Conservation (phyloP, 495 filamentous ascomycete genomes). For the Aspergillus taichungensis region DNA sequence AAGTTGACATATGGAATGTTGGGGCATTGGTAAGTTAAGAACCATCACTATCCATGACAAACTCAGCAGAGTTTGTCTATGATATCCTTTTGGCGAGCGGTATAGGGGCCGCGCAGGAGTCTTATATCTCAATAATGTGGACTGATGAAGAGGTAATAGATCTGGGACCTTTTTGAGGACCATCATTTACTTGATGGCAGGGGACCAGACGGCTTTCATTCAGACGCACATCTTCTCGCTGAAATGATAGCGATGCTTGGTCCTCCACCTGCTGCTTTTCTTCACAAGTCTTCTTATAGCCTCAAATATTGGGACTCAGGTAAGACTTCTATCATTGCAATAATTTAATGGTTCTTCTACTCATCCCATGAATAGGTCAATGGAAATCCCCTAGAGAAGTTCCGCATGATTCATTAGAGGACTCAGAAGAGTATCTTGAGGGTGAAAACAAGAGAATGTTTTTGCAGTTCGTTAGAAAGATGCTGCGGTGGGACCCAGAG, state of each 20-base stretch:
- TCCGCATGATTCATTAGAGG: conserved; percentile 10
- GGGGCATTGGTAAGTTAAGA: too few species aligned
- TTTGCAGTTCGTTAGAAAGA: conserved; percentile 23
- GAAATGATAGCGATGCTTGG: conserved; percentile 25
- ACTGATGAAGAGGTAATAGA: too few species aligned
- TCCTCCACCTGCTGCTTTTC: conserved; percentile 17
- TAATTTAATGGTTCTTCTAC: background rate
- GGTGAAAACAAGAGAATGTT: conserved; percentile 21
- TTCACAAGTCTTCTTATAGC: conserved; percentile 5
- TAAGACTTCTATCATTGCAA: conserved; percentile 2
- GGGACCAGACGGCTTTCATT: too few species aligned
- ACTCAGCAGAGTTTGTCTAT: too few species aligned
- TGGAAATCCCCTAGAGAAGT: conserved; percentile 13
- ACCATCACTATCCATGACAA: too few species aligned
- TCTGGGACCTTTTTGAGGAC: too few species aligned
- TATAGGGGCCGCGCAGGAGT: too few species aligned
- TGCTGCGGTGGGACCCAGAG: conserved; percentile 27
- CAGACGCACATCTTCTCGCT: conserved; percentile 21
- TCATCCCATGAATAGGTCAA: conserved; percentile 9
- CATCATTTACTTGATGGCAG: too few species aligned
- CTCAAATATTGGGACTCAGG: conserved; percentile 13
- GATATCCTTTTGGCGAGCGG: too few species aligned
- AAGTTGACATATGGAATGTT: too few species aligned
- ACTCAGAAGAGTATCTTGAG: conserved; percentile 15
- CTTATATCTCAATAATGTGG: too few species aligned